Base-by-base conservation (phyloP, 345 rosid species). In the Luvunga scandens region DNA sequence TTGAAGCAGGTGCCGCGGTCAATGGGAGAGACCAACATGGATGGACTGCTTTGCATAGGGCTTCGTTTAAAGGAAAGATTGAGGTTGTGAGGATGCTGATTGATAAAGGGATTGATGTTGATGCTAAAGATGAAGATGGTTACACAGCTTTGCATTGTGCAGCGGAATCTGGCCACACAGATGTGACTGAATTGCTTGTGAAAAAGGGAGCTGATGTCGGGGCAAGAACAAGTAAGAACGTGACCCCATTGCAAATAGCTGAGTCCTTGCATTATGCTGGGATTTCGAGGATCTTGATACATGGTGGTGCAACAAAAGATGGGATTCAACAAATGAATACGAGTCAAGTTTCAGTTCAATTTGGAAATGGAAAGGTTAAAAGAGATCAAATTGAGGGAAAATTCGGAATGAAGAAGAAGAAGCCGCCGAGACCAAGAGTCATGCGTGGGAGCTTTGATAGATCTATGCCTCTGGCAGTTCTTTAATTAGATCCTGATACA, bases 91-190 rank as follows among this genome's bases (percentile, higher is more conserved):
- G 81, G 78, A 55, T 81, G 10, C 75, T 91, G 76, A 63, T 91
- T 9, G 89, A 86, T 6, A 89, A 85, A 36, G 93, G 95, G 14
- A 80, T 88, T 2, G 91, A 89, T 36, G 27, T 91, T 10, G 85
- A 86, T 50, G 81, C 89, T 0, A 89, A 67, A 77, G 95, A 91
- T 25, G 91, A 85, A 69, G 90, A 91, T 1, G 93, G 95, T 0
- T 91, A 91, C 88, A 88, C 93, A 1, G 90, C 93, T 31, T 66
- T 91, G 71, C 93, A 91, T 64, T 89, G 95, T 24, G 90, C 91
- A 0, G 89, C 79, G 72, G 91, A 91, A 72, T 78, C 91, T 0
- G 93, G 95, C 1, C 89, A 88, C 38, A 53, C 73, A 9, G 91
- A 89, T 24, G 89, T 85, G 27, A 86, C 82, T 6, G 91, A 89